Evolutionary conservation across 2,329 filamentous ascomycete species (phyloP).

Genomic region (Cercospora nicotianae): DNA sequence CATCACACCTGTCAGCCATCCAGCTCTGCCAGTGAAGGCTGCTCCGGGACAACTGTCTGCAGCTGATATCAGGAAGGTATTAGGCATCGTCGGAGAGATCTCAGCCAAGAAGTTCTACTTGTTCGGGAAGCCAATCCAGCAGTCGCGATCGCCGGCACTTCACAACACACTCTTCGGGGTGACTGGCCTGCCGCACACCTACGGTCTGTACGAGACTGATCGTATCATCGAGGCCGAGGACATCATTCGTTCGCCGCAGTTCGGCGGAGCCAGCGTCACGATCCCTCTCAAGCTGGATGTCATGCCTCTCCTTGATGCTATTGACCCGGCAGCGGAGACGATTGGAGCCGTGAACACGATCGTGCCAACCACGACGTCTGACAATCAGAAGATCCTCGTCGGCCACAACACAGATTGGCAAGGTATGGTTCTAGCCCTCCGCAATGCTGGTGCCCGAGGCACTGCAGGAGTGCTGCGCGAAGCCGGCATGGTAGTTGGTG

Average conservation of each 20-base stretch:
- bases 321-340: slow-evolving; percentile 72
- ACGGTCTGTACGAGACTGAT: slow-evolving; percentile 73
- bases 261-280: slow-evolving; percentile 92
- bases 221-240: slow-evolving; percentile 60
- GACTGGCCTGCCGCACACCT: slow-evolving; percentile 81
- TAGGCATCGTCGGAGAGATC: slow-evolving; percentile 77
- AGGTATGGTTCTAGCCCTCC: slow-evolving; percentile 82
- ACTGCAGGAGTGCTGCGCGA: slow-evolving; percentile 38
- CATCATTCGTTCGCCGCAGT: slow-evolving; percentile 68
- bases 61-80: slow-evolving; percentile 76
- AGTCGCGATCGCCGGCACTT: slow-evolving; percentile 81
- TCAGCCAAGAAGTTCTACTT: slow-evolving; percentile 76
- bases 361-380: slow-evolving; percentile 56
- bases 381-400: slow-evolving; percentile 54
- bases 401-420: slow-evolving; percentile 96
- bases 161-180: slow-evolving; percentile 82
- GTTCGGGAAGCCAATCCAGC: slow-evolving; percentile 80
- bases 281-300: slow-evolving; percentile 93
- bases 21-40: slow-evolving; percentile 83
- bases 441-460: slow-evolving; percentile 62
- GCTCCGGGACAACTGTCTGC: slow-evolving; percentile 92
- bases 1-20: slow-evolving; percentile 92
- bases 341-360: slow-evolving; percentile 97
- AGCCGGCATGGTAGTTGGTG: slow-evolving; percentile 80
- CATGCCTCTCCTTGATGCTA: slow-evolving; percentile 74